Evolutionary conservation across 169 alveolate genomes (phyloP), one percentile per base, ranked within the genome.

Genomic region (Cryptosporidium felis): DNA sequence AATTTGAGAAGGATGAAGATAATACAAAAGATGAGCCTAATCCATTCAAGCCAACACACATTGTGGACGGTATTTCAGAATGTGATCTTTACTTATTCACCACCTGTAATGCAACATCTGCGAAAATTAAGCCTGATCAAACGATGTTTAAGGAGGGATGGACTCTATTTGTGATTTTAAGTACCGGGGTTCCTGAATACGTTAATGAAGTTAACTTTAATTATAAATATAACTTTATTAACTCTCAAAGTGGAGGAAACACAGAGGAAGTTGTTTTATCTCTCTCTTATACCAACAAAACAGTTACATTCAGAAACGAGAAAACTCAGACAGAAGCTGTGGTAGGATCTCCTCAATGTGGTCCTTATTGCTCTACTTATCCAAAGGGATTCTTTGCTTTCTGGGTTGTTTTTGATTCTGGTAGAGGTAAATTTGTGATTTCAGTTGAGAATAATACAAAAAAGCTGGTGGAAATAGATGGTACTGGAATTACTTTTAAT

Each of bases 381-480:
- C 81, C 81, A 46, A 47, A 47, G 4, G 81, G 81, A 14, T 65
- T 28, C 16, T 65, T 65, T 46, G 63, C 81, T 26, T 65, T 65
- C 16, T 65, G 81, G 81, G n/a, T 65, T 5, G 47, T 49, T 21
- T 65, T 46, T 28, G 81, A 65, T 14, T 45, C 62, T 3, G 58
- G 2, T 42, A 46, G 45, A 21, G 47, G 1, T 14, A 65, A 45
- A 4, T 65, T 46, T 5, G 18, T 65, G 0, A 45, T 65, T 45
- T 65, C 81, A 9, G 38, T 65, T 0, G 81, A 65, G 18, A 65
- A 23, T 28, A 65, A 65, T 28, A 12, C 81, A 21, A 65, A 65
- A 28, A 65, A 65, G 34, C 18, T 65, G 46, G n/a, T 65, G 9
- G 81, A 65, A 34, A 42, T 65, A 18, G 49, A 60, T 28, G 60